Evolutionary conservation across 306 rosid genomes (phyloP).

Genomic region (Amphicarpaea edgeworthii): DNA sequence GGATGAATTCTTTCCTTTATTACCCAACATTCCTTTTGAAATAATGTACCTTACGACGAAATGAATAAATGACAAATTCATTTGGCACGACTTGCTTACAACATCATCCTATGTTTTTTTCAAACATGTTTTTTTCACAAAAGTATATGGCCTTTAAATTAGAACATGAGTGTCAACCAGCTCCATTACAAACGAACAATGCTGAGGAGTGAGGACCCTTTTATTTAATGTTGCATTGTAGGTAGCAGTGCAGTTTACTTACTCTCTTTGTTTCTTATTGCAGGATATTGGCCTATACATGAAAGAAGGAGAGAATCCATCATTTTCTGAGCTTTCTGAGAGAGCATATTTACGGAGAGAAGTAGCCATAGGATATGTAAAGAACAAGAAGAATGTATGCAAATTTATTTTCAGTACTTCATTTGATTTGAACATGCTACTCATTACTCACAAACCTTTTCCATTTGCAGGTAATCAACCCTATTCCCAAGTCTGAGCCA

Average conservation of each 20-base stretch:
- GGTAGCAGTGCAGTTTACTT: constrained; percentile 28
- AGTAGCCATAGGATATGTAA: constrained; percentile 96
- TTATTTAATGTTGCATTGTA: background rate
- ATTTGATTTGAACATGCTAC: constrained; percentile 28
- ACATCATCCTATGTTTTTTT: background rate
- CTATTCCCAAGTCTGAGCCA: constrained; percentile 81
- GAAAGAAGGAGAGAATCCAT: constrained; percentile 89
- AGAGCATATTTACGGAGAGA: constrained; percentile 86
- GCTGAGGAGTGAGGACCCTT: no score
- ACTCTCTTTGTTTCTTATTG: constrained; percentile 37
- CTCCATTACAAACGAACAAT: no score
- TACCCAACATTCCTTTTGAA: background rate
- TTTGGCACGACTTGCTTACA: constrained; percentile 2
- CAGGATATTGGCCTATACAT: constrained; percentile 85
- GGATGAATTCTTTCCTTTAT: constrained; percentile 33
- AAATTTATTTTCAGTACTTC: constrained; percentile 30
- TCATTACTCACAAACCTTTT: constrained; percentile 43
- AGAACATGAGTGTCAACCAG: no score
- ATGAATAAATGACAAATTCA: background rate
- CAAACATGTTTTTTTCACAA: background rate
- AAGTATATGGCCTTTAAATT: background rate
- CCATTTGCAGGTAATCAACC: constrained; percentile 83
- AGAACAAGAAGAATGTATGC: constrained; percentile 76
- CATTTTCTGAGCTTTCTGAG: constrained; percentile 83
- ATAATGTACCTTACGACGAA: background rate